Percentiles rank a stretch among this genome's conserved stretches.
Evolutionary conservation across 805 yeast species (phyloP).

Genomic region (Ogataea neopini): DNA sequence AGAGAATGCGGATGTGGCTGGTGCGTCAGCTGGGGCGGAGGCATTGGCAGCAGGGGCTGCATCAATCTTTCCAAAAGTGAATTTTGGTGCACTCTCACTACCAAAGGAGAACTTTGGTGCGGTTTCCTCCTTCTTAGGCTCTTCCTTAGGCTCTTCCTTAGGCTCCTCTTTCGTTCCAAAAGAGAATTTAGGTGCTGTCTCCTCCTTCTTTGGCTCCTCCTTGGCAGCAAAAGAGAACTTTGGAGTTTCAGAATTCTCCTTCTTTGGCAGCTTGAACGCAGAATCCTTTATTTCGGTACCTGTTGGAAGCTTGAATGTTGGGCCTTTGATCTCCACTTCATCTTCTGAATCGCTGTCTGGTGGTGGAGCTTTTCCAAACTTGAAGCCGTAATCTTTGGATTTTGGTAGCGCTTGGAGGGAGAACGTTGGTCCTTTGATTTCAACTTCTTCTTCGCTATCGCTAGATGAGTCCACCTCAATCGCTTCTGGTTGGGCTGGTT

Average conservation of each 20-base stretch:
- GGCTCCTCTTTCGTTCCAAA: neutral
- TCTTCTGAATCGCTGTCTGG: slow-evolving; percentile 52
- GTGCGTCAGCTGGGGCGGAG: neutral
- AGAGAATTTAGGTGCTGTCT: neutral
- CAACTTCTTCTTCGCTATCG: slow-evolving; percentile 25
- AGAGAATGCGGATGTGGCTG: neutral
- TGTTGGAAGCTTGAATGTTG: slow-evolving; percentile 52
- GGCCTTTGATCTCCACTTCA: slow-evolving; percentile 72
- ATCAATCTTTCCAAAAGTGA: slow-evolving; percentile 10
- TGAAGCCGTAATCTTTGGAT: slow-evolving; percentile 51
- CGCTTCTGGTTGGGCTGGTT: neutral
- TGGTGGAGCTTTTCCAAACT: slow-evolving; percentile 40
- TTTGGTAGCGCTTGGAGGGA: slow-evolving; percentile 48
- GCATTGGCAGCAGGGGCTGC: slow-evolving; percentile 1
- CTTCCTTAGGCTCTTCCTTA: slow-evolving; percentile 3
- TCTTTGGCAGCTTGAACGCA: slow-evolving; percentile 31
- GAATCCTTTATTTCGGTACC: slow-evolving; percentile 38
- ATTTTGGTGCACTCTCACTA: too few relatives aligned
- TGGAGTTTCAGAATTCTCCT: neutral
- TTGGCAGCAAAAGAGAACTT: neutral
- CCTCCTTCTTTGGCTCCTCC: slow-evolving; percentile 4
- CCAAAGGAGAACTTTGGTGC: slow-evolving; percentile 3
- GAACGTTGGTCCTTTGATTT: slow-evolving; percentile 59
- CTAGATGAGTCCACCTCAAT: slow-evolving; percentile 7
- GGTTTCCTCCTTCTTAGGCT: slow-evolving; percentile 4